A percentile compares a stretch with the other conserved stretches of the same genome.
Evolutionary conservation across 2,329 filamentous ascomycete genomes (phyloP).

Genomic region (Penicillium aurantiogriseum): DNA sequence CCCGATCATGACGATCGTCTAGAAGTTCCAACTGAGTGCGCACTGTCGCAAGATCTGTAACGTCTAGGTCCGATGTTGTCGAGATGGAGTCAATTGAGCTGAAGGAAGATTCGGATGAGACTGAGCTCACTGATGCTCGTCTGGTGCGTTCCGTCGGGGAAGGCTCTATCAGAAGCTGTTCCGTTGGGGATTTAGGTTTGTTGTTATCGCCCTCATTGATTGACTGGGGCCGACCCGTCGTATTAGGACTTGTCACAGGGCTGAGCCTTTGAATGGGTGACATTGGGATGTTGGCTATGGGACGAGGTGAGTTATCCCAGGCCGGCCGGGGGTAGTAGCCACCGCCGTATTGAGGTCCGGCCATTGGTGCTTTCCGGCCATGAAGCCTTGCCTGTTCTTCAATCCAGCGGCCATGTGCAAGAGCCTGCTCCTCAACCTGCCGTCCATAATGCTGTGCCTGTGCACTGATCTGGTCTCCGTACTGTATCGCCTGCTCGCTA

Average conservation of each 20-base stretch:
- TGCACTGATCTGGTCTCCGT: conserved; percentile 35
- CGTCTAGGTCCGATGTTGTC: conserved; percentile 37
- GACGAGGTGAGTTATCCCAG: conserved; percentile 4
- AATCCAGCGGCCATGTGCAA: conserved; percentile 38
- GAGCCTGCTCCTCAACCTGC: conserved; percentile 40
- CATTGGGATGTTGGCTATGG: not conserved
- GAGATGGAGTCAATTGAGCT: conserved; percentile 40
- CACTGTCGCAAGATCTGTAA: conserved; percentile 37
- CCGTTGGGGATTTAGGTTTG: not conserved
- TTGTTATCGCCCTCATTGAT: not conserved
- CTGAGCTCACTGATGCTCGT: conserved; percentile 31
- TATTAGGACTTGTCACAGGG: conserved; percentile 4
- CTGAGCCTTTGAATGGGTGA: not conserved
- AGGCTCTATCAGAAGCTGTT: not conserved
- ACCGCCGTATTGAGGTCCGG: not conserved
- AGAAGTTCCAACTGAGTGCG: conserved; percentile 37
- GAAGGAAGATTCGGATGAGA: conserved; percentile 35
- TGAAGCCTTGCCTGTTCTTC: conserved; percentile 38
- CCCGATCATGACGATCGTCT: conserved; percentile 37
- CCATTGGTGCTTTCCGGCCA: conserved; percentile 25
- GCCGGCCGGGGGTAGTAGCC: conserved; percentile 2
- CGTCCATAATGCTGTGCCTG: conserved; percentile 39
- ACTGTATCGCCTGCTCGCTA: conserved; percentile 34
- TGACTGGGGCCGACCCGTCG: not conserved
- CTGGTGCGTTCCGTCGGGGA: conserved; percentile 20